Evolutionary conservation across 345 rosid genomes (phyloP).

Genomic region (Combretum micranthum): DNA sequence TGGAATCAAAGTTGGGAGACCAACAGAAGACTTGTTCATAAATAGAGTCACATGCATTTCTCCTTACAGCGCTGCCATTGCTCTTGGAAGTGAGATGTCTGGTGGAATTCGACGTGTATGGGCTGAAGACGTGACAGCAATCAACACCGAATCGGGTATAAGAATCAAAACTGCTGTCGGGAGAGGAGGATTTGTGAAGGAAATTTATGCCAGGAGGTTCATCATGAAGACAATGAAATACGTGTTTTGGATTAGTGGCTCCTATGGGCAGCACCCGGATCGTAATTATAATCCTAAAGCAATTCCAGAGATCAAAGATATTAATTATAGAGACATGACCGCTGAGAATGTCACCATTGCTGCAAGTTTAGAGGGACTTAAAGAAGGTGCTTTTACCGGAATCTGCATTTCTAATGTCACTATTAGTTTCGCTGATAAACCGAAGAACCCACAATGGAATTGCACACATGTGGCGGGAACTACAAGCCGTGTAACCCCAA

Average conservation of each 20-base stretch:
- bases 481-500: constrained; percentile 46
- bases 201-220: constrained; percentile 47
- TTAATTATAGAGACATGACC: constrained; percentile 44
- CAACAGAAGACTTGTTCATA: constrained; percentile 40
- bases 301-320: constrained; percentile 36
- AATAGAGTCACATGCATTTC: constrained; percentile 68
- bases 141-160: constrained; percentile 48
- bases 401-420: constrained; percentile 65
- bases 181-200: constrained; percentile 61
- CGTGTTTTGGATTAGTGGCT: constrained; percentile 74
- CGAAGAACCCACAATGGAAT: constrained; percentile 53
- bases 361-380: constrained; percentile 44
- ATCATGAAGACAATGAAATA: constrained; percentile 59
- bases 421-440: constrained; percentile 30
- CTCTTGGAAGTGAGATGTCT: constrained; percentile 86
- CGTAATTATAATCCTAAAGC: constrained; percentile 51
- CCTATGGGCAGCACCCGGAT: constrained; percentile 59
- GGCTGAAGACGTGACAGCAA: constrained; percentile 40
- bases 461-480: constrained; percentile 52
- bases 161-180: constrained; percentile 65
- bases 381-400: constrained; percentile 33
- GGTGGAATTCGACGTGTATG: constrained; percentile 65
- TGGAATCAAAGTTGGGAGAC: constrained; percentile 47
- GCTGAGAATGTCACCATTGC: constrained; percentile 54
- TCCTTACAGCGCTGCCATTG: constrained; percentile 69